These are phyloP conservation scores for Krasilnikovozyma curviuscula DNA, from an alignment of 768 basidiomycete species.

Conservation along the genomic window DNA sequence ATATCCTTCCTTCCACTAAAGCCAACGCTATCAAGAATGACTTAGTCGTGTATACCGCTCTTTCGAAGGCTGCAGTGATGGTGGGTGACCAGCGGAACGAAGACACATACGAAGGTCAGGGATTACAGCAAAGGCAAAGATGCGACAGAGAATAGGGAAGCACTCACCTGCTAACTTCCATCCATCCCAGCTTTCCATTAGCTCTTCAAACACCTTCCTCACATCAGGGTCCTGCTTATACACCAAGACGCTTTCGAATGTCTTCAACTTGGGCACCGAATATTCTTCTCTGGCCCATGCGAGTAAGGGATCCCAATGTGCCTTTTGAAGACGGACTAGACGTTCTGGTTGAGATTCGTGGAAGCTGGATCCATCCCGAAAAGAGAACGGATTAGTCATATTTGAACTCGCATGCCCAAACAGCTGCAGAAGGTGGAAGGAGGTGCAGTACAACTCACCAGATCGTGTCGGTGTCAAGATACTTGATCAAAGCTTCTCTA, in stretches of 20 bases:
- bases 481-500: conserved; percentile 49
- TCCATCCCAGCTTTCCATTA: conserved; percentile 45
- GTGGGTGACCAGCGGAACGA: neutral
- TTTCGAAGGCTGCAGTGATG: conserved; percentile 53
- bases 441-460: conserved; percentile 52
- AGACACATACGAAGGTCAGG: neutral
- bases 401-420: too few relatives aligned
- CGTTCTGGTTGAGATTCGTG: conserved; percentile 52
- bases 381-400: neutral
- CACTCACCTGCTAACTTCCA: conserved; percentile 78
- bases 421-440: too few relatives aligned
- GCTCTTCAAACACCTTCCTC: conserved; percentile 37
- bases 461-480: conserved; percentile 86
- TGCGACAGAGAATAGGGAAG: neutral
- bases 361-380: conserved; percentile 37
- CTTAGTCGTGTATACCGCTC: conserved; percentile 71
- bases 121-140: neutral
- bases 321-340: conserved; percentile 56
- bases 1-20: conserved; percentile 52
- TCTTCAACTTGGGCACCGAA: conserved; percentile 42
- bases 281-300: conserved; percentile 55
- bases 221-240: conserved; percentile 52
- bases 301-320: conserved; percentile 76
- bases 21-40: conserved; percentile 77
- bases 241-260: conserved; percentile 52